These are phyloP conservation scores for Pyrenophora teres DNA, from an alignment of 2,329 filamentous ascomycete genomes.

Conservation along the genomic window DNA sequence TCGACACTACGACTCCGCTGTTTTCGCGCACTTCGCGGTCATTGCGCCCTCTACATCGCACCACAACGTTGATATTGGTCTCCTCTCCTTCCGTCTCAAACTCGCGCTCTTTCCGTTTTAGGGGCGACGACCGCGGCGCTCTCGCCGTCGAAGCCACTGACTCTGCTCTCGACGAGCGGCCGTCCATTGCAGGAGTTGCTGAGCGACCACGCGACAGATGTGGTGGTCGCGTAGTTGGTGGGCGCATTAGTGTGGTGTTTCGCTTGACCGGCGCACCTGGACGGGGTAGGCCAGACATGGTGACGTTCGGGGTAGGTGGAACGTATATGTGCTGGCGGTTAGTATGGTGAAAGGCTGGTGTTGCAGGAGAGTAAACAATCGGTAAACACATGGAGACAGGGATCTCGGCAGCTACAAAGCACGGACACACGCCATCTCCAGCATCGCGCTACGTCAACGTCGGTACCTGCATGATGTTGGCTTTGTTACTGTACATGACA, in stretches of 20 bases:
- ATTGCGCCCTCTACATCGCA: slow-evolving; percentile 89
- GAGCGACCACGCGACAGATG: slow-evolving; percentile 58
- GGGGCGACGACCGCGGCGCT: slow-evolving; percentile 52
- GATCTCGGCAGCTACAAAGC: slow-evolving; percentile 1
- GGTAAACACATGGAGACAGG: slow-evolving; percentile 17
- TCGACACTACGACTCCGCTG: slow-evolving; percentile 87
- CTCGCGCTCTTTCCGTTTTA: slow-evolving; percentile 86
- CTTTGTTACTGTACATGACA: not conserved
- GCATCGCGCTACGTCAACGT: slow-evolving; percentile 15
- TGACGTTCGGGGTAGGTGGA: slow-evolving; percentile 19
- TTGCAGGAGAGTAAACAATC: slow-evolving; percentile 28
- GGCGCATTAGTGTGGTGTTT: slow-evolving; percentile 57
- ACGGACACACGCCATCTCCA: slow-evolving; percentile 1
- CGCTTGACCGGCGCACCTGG: slow-evolving; percentile 57
- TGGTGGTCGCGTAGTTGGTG: slow-evolving; percentile 58
- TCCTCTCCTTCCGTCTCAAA: slow-evolving; percentile 77
- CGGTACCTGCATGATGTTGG: slow-evolving; percentile 4
- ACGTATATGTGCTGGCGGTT: slow-evolving; percentile 24
- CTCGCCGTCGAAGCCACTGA: slow-evolving; percentile 64
- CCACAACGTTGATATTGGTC: slow-evolving; percentile 97
- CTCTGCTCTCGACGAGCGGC: slow-evolving; percentile 70
- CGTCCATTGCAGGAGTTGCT: slow-evolving; percentile 52
- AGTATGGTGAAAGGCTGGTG: slow-evolving; percentile 12
- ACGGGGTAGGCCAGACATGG: slow-evolving; percentile 61
- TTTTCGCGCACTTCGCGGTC: slow-evolving; percentile 93